These are phyloP conservation scores for Trichoderma gracile DNA, from an alignment of 2,329 filamentous ascomycete species.

Conservation along the genomic window DNA sequence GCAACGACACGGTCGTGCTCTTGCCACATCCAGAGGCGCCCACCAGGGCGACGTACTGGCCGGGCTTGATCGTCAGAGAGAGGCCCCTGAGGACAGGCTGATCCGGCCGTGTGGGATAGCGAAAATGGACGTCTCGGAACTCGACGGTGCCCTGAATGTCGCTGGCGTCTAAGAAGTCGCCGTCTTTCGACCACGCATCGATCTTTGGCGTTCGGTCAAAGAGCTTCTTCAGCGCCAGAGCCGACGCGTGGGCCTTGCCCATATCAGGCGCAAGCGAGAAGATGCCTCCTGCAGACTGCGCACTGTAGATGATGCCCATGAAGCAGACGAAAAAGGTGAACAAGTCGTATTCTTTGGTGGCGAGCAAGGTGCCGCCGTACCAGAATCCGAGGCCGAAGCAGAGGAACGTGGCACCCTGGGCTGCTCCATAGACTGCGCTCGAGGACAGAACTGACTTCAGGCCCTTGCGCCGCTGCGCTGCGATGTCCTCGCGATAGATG, in stretches of 20 bases:
- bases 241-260: conserved; percentile 87
- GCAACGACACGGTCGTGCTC: conserved; percentile 84
- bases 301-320: conserved; percentile 82
- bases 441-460: conserved; percentile 74
- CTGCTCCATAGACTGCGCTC: conserved; percentile 76
- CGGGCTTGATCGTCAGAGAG: conserved; percentile 70
- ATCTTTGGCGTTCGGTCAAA: conserved; percentile 82
- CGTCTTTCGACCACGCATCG: conserved; percentile 75
- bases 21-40: conserved; percentile 96
- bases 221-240: conserved; percentile 74
- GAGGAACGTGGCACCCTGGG: conserved; percentile 81
- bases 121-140: conserved; percentile 90
- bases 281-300: conserved; percentile 85
- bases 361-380: conserved; percentile 81
- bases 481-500: conserved; percentile 69
- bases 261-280: conserved; percentile 92
- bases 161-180: conserved; percentile 56
- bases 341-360: conserved; percentile 67
- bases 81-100: conserved; percentile 89
- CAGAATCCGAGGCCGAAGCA: conserved; percentile 88
- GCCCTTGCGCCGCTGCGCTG: conserved; percentile 64
- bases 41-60: conserved; percentile 85
- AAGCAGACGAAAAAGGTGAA: conserved; percentile 95
- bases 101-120: conserved; percentile 87
- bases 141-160: conserved; percentile 77